Base-by-base conservation (phyloP, 2,329 filamentous ascomycete genomes). In the Calycina herbarum region DNA sequence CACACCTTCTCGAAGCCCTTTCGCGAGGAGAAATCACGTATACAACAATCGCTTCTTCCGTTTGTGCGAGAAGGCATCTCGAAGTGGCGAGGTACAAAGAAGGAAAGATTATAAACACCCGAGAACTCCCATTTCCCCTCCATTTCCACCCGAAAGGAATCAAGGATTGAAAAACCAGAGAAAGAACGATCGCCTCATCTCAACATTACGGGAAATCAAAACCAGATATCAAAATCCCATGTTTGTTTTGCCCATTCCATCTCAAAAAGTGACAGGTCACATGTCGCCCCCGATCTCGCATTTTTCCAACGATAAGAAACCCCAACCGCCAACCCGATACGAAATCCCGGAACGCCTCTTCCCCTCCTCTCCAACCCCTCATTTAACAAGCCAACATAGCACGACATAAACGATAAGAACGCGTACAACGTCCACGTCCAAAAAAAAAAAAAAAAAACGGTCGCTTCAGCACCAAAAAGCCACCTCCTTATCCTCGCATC, bases 21-120 rank as follows among this genome's bases (percentile, higher is more conserved):
- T 27, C 3, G 6, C 45, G 20, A 27, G 45, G 45, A 1, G 17
- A 45, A 51, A 24, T 51, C 45, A 51, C n/a, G 45, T 24, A 51
- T 27, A 51, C n/a, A 20, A 3, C 24, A 5, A 51, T 51, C 10
- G 45, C n/a, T 20, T 51, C 45, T 51, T 51, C 45, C 45, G 20
- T 51, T 51, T 51, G 45, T 51, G 45, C 45, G 45, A 24, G 42
- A 48, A 48, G 42, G n/a, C 24, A 51, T 51, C n/a, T 51, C 45
- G 10, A 38, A 51, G 45, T 51, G 45, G 45, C 20, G 17, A 51
- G 7, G 20, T 51, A 51, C 45, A 27, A 51, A 7, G 20, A 10
- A 24, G 20, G 20, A 24, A 51, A 24, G 3, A 24, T 24, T 51
- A 13, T 51, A 51, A 51, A 10, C 45, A 24, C 20, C 45, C 45